These are phyloP conservation scores for Synchytrium microbalum DNA, from an alignment of 371 early-diverging fungal species.

Conservation along the genomic window DNA sequence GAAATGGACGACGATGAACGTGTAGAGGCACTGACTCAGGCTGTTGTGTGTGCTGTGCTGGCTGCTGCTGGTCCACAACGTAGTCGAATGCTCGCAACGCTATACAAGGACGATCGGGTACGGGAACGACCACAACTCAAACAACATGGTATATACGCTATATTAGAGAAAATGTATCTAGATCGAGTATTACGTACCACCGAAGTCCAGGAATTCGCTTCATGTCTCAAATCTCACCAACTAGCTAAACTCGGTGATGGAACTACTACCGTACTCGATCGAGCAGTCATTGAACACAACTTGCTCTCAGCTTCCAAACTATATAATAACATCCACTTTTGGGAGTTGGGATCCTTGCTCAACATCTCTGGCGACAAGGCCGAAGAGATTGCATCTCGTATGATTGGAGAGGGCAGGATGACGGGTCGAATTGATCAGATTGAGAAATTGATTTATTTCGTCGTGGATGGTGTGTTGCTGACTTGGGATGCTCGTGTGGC, in stretches of 20 bases:
- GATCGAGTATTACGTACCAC: constrained; percentile 70
- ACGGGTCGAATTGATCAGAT: constrained; percentile 85
- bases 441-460: constrained; percentile 70
- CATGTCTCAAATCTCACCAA: constrained; percentile 71
- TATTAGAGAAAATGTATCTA: constrained; percentile 86
- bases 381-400: constrained; percentile 71
- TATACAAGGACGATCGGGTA: constrained; percentile 88
- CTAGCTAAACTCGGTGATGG: constrained; percentile 31
- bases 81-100: constrained; percentile 73
- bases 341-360: constrained; percentile 69
- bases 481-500: constrained; percentile 35
- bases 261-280: constrained; percentile 76
- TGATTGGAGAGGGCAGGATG: constrained; percentile 88
- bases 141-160: constrained; percentile 34
- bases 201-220: constrained; percentile 71
- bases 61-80: constrained; percentile 89
- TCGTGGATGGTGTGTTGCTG: constrained; percentile 11
- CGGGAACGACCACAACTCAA: constrained; percentile 31
- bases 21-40: constrained; percentile 45
- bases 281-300: constrained; percentile 92
- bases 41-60: constrained; percentile 73
- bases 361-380: constrained; percentile 71
- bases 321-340: constrained; percentile 81
- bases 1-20: constrained; percentile 60
- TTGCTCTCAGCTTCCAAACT: constrained; percentile 74